Conservation (phyloP, 306 rosid genomes). For the Carpinus viminea region DNA sequence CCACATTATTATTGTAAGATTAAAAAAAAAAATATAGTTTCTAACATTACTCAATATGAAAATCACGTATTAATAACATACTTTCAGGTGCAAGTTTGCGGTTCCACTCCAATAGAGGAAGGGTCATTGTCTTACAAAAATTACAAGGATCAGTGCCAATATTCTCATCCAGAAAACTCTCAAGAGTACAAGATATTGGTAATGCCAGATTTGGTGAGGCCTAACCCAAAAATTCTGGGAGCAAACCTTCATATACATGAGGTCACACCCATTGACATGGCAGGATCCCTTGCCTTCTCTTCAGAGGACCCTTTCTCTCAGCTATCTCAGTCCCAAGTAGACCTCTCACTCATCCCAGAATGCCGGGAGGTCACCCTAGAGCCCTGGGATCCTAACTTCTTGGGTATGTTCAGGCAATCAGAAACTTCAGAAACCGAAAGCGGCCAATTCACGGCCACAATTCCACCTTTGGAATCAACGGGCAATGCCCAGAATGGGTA, state of each 20-base stretch:
- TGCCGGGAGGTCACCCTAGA: constrained; percentile 29
- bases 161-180: constrained; percentile 28
- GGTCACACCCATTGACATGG: constrained; percentile 32
- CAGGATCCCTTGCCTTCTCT: constrained; percentile 42
- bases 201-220: constrained; percentile 36
- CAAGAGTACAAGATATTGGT: constrained; percentile 37
- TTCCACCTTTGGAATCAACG: constrained; percentile 24
- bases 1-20: no score
- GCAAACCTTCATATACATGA: constrained; percentile 22
- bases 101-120: constrained; percentile 34
- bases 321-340: constrained; percentile 35
- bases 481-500: background rate
- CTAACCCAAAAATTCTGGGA: constrained; percentile 33
- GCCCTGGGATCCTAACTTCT: constrained; percentile 17
- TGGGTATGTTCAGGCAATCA: constrained; percentile 30
- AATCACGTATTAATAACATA: background rate
- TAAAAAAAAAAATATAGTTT: no score
- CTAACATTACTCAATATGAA: no score
- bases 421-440: constrained; percentile 20
- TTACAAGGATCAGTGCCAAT: constrained; percentile 13
- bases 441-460: constrained; percentile 26
- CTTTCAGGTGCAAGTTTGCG: constrained; percentile 47
- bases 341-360: constrained; percentile 35
- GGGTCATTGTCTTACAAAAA: constrained; percentile 18
- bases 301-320: constrained; percentile 25